phyloP scores from a whole-genome alignment of 306 rosid species.

The Citrullus amarus region DNA sequence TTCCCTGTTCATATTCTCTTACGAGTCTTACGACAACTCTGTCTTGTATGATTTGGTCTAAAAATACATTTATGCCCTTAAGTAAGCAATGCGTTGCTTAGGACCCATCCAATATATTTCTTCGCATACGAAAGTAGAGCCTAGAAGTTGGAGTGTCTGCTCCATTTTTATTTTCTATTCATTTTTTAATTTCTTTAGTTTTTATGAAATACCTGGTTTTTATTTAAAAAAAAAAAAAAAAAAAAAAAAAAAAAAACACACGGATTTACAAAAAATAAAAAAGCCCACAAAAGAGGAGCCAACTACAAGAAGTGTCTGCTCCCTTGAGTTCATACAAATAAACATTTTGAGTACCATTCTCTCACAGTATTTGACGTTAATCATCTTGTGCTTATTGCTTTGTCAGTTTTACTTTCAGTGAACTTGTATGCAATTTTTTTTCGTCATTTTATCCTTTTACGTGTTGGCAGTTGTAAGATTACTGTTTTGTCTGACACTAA shows the following conservation, averaged over 20 bases:
- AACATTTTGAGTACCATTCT: background rate
- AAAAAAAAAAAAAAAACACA: no score
- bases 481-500: background rate
- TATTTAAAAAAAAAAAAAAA: no score
- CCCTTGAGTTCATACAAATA: no score
- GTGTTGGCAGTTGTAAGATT: background rate
- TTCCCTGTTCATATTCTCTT: background rate
- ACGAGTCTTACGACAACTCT: background rate
- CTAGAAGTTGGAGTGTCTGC: background rate
- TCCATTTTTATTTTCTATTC: no score
- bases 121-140: background rate
- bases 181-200: no score
- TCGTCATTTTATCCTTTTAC: background rate
- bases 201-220: no score
- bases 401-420: background rate
- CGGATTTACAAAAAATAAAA: no score
- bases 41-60: background rate
- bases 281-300: no score
- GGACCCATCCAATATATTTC: background rate
- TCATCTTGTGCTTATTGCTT: background rate
- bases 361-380: background rate
- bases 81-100: background rate
- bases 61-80: background rate
- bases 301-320: background rate
- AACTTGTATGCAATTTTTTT: background rate